Percentiles rank a stretch among this genome's conserved stretches.
Conservation (phyloP, 768 basidiomycete species). For the Lenzites betulinus region DNA sequence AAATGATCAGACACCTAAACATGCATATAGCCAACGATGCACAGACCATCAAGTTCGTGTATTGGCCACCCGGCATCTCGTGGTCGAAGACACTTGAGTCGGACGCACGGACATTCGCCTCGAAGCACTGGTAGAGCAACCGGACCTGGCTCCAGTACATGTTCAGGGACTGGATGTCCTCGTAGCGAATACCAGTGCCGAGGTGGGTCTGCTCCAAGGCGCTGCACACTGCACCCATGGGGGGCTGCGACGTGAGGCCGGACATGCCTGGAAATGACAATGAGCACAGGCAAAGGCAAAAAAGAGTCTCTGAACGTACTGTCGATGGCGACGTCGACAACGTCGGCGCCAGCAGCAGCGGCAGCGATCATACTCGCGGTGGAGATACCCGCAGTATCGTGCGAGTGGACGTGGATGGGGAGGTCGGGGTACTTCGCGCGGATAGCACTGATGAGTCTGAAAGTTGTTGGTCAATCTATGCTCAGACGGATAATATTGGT, state of each 20-base stretch:
- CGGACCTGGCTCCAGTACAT: slow-evolving; percentile 98
- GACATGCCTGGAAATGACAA: slow-evolving; percentile 76
- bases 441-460: slow-evolving; percentile 89
- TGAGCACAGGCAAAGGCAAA: slow-evolving; percentile 17
- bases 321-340: slow-evolving; percentile 98
- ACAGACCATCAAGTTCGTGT: slow-evolving; percentile 86
- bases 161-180: slow-evolving; percentile 97
- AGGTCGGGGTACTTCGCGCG: slow-evolving; percentile 95
- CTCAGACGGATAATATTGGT: neutral
- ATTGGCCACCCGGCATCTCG: slow-evolving; percentile 99
- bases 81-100: slow-evolving; percentile 99
- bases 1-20: neutral
- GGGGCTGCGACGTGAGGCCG: slow-evolving; percentile 95
- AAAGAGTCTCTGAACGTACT: slow-evolving; percentile 52
- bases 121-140: slow-evolving; percentile 93
- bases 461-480: neutral
- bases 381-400: slow-evolving; percentile 98
- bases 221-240: slow-evolving; percentile 96
- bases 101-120: slow-evolving; percentile 95
- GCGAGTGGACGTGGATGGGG: slow-evolving; percentile 98
- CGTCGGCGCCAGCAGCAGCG: slow-evolving; percentile 96
- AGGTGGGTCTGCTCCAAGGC: slow-evolving; percentile 93
- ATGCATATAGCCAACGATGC: neutral
- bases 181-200: slow-evolving; percentile 95
- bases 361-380: slow-evolving; percentile 96